Percentiles rank a stretch among this genome's conserved stretches.
Evolutionary conservation across 345 rosid species (phyloP).

Genomic region (Cochlearia excelsa): DNA sequence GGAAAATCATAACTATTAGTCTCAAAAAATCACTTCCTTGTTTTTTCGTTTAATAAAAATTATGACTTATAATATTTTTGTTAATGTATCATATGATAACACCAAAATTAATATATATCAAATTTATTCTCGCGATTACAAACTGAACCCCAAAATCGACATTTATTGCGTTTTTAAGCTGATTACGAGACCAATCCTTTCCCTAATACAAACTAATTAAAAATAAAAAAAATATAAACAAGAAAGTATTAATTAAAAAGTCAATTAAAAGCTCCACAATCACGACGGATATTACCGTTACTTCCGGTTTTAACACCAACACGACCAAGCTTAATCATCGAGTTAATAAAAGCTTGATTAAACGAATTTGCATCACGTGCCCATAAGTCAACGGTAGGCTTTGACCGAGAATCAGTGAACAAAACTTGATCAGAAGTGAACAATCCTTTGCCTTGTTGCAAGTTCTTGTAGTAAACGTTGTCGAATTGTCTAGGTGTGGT

Average conservation of each 20-base stretch:
- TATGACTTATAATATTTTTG: no score
- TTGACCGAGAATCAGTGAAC: slow-evolving; percentile 54
- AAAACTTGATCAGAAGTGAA: slow-evolving; percentile 82
- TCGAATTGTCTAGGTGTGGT: slow-evolving; percentile 62
- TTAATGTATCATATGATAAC: no score
- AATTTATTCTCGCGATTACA: no score
- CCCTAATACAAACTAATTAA: slow-evolving; percentile 6
- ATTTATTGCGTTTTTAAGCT: no score
- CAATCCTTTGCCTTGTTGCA: slow-evolving; percentile 63
- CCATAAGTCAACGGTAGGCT: slow-evolving; percentile 56
- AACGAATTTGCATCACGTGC: slow-evolving; percentile 46
- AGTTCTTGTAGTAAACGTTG: slow-evolving; percentile 63
- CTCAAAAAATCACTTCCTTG: no score
- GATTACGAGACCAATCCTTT: slow-evolving; percentile 1
- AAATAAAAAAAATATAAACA: not conserved
- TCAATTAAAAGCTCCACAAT: slow-evolving; percentile 56
- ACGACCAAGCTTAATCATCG: slow-evolving; percentile 71
- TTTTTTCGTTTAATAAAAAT: no score
- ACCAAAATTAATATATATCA: no score
- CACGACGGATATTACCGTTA: slow-evolving; percentile 59
- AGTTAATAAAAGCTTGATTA: slow-evolving; percentile 49
- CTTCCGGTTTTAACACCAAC: slow-evolving; percentile 62
- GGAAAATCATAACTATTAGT: no score
- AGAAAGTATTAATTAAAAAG: not conserved
- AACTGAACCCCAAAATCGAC: no score